Evolutionary conservation across 495 filamentous ascomycete species (phyloP).

Genomic region (Tuber brumale): DNA sequence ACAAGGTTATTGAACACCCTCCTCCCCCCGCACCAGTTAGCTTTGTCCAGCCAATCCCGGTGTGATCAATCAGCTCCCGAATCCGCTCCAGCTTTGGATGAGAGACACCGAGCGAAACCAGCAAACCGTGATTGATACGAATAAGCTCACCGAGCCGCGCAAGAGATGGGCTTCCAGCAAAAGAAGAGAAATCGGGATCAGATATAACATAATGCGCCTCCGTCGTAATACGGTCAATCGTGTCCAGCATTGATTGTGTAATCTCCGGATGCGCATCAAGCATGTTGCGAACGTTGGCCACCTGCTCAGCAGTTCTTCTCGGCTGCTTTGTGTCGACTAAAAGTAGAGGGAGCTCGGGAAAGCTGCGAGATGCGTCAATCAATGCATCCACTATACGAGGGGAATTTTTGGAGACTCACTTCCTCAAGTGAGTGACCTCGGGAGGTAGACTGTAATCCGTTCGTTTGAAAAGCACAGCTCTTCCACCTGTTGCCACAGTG

Average conservation of each 20-base stretch:
- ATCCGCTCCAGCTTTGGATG: conserved; percentile 90
- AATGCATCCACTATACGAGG: background rate
- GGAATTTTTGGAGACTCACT: conserved; percentile 33
- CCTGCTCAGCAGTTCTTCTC: conserved; percentile 74
- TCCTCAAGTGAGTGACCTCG: conserved; percentile 63
- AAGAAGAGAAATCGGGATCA: conserved; percentile 55
- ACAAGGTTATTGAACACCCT: conserved; percentile 85
- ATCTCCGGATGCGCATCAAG: conserved; percentile 63
- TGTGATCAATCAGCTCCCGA: conserved; percentile 79
- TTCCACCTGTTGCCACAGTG: conserved; percentile 87
- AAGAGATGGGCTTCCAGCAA: conserved; percentile 54
- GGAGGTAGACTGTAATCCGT: conserved; percentile 71
- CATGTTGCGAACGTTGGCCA: conserved; percentile 74
- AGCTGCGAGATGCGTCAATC: conserved; percentile 42
- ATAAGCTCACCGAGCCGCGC: conserved; percentile 70
- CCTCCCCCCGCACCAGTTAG: conserved; percentile 92
- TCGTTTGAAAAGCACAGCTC: conserved; percentile 84
- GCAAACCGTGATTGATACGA: conserved; percentile 83
- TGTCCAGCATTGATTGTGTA: conserved; percentile 68
- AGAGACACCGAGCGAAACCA: conserved; percentile 82
- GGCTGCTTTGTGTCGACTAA: conserved; percentile 79
- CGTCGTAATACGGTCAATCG: conserved; percentile 72
- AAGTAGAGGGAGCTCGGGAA: conserved; percentile 83
- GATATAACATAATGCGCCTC: conserved; percentile 66
- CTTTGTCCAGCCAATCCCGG: conserved; percentile 94